Percentiles rank a stretch among this genome's conserved stretches.
These are phyloP conservation scores for Inonotus obliquus DNA, from an alignment of 1,284 basidiomycete genomes.

Conservation along the genomic window DNA sequence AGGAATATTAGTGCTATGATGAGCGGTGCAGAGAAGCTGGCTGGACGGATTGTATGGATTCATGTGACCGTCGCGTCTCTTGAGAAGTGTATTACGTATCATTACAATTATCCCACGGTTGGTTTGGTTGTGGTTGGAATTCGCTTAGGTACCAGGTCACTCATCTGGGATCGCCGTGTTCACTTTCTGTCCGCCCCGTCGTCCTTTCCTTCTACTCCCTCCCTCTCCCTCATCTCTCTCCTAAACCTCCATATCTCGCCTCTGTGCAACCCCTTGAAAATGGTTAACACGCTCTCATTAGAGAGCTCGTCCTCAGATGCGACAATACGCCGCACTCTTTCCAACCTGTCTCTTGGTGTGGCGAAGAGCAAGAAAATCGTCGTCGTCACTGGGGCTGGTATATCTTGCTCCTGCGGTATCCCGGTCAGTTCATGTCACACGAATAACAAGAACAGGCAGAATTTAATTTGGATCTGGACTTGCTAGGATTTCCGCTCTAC, in stretches of 20 bases:
- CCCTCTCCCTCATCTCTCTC: conserved; percentile 11
- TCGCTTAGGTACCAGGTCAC: neutral
- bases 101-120: neutral
- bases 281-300: conserved; percentile 57
- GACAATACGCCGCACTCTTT: conserved; percentile 52
- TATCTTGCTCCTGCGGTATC: conserved; percentile 90
- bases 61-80: conserved; percentile 2
- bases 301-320: conserved; percentile 40
- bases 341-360: conserved; percentile 68
- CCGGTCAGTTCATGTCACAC: conserved; percentile 53
- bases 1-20: no score
- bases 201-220: conserved; percentile 12
- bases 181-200: conserved; percentile 5
- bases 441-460: neutral
- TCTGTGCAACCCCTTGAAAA: conserved; percentile 25
- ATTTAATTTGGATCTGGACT: neutral
- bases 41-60: neutral
- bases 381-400: conserved; percentile 87
- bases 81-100: neutral
- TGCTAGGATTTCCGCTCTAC: conserved; percentile 84
- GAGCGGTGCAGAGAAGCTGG: neutral
- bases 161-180: neutral
- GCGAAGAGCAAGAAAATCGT: conserved; percentile 82
- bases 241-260: conserved; percentile 2
- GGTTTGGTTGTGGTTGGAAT: conserved; percentile 1